Base-by-base conservation (phyloP, 768 basidiomycete genomes). In the Auriscalpium vulgare region DNA sequence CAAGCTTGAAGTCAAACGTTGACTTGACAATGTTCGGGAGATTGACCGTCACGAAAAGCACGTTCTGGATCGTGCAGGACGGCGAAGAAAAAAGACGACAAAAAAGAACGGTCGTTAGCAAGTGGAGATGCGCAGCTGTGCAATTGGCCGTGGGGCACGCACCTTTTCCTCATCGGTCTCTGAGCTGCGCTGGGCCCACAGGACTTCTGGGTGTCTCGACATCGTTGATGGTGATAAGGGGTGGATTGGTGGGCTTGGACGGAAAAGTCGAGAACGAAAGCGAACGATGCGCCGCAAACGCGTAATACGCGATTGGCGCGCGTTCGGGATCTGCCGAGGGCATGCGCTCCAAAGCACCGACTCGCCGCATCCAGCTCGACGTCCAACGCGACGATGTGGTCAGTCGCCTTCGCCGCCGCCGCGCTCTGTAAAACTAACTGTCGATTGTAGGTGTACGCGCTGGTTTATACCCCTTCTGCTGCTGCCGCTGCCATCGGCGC, bases 161-260 rank as follows among this genome's bases (percentile, higher is more conserved):
- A 90, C 94, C 78, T 94, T 94, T 48, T 76, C 78, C 36, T 82
- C 75, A 13, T 75, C 79, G 10, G 75, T 65, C 14, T 71, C 78
- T 43, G 83, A 88, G 76, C 87, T 91, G 63, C 95, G 84, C 73
- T 98, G 95, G 47, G 95, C 95, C 93, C 95, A 98, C 2, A 94
- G 79, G 37, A 95, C 77, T 73, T 97, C 93, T 38, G 95, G 95
- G 71, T 92, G 91, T 16, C 50, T 62, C n/a, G 61, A 51, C 61
- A 62, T 62, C 40, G 43, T 59, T 37, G 50, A 9, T 6, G 35
- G 37, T 23, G 19, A 35, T 1, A 17, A 38, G 50, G 50, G 17
- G 37, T 36, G 36, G 52, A 19, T 13, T 7, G 47, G 17, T 46
- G 29, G 21, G 47, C 37, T 17, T n/a, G 44, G 14, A 40, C 40